Conservation (phyloP, 1,284 basidiomycete genomes). For the Pholiota adiposa region DNA sequence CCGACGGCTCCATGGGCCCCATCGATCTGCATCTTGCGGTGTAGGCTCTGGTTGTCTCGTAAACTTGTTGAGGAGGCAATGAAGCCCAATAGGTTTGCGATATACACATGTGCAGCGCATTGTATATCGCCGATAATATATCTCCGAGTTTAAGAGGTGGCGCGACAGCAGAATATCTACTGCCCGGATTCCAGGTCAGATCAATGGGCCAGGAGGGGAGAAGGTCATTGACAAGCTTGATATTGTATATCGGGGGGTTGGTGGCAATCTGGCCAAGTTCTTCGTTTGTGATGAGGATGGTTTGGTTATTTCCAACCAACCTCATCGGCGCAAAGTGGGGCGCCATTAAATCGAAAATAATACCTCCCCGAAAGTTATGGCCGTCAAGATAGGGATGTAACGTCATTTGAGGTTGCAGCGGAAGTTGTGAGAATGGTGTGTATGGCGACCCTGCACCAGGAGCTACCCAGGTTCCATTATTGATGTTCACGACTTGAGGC, state of each 20-base stretch:
- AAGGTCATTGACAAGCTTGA: constrained; percentile 60
- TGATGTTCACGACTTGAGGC: constrained; percentile 11
- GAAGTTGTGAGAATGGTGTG: constrained; percentile 13
- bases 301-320: constrained; percentile 40
- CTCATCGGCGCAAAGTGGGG: constrained; percentile 50
- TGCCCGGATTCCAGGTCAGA: constrained; percentile 43
- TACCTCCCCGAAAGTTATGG: constrained; percentile 46
- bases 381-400: constrained; percentile 64
- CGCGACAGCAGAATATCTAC: constrained; percentile 21
- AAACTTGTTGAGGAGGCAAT: constrained; percentile 44
- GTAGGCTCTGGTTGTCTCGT: constrained; percentile 56
- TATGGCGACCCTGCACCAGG: constrained; percentile 5
- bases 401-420: constrained; percentile 37
- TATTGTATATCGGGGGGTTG: constrained; percentile 55
- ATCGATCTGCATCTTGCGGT: constrained; percentile 52
- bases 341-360: constrained; percentile 60
- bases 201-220: constrained; percentile 67
- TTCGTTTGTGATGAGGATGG: constrained; percentile 39
- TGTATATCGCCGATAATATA: constrained; percentile 56
- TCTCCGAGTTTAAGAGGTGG: constrained; percentile 63
- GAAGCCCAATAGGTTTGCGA: constrained; percentile 59
- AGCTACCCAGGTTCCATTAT: constrained; percentile 10
- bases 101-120: constrained; percentile 54
- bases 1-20: constrained; percentile 41
- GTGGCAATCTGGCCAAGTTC: constrained; percentile 59